Conservation (phyloP, 2,329 filamentous ascomycete genomes). For the Paracoccidioides lutzii region DNA sequence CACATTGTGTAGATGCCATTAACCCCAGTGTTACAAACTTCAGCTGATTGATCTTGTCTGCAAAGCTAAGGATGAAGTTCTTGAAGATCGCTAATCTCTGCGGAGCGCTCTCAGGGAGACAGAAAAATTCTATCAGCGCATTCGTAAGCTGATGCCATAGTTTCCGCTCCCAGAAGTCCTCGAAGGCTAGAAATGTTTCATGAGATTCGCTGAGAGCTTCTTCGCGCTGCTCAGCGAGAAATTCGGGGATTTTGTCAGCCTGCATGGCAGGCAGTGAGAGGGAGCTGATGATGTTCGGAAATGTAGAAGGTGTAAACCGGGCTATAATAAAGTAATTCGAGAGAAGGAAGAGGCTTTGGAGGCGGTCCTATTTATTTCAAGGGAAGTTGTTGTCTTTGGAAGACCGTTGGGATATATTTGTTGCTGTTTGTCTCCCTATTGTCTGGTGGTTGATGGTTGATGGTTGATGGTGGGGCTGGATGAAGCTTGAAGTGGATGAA, state of each 20-base stretch:
- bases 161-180: slow-evolving; percentile 96
- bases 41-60: slow-evolving; percentile 97
- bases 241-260: slow-evolving; percentile 76
- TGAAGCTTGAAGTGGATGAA: slow-evolving; percentile 14
- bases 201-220: slow-evolving; percentile 78
- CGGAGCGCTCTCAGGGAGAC: slow-evolving; percentile 61
- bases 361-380: not conserved
- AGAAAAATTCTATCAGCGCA: slow-evolving; percentile 76
- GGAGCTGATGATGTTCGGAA: not conserved
- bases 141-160: slow-evolving; percentile 98
- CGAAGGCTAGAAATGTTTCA: slow-evolving; percentile 76
- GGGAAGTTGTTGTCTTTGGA: not conserved
- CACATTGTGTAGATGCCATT: slow-evolving; percentile 71
- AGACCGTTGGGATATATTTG: not conserved
- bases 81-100: slow-evolving; percentile 88
- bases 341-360: not conserved
- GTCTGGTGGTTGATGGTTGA: slow-evolving; percentile 2
- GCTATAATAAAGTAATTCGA: not conserved
- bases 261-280: slow-evolving; percentile 47
- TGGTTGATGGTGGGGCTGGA: slow-evolving; percentile 8
- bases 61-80: slow-evolving; percentile 88
- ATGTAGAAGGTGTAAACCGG: not conserved
- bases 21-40: slow-evolving; percentile 88
- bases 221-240: slow-evolving; percentile 82
- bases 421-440: slow-evolving; percentile 5